Evolutionary conservation across 2,329 filamentous ascomycete genomes (phyloP), one percentile per base, ranked within the genome.

Genomic region (Ceratocystis ficicola): DNA sequence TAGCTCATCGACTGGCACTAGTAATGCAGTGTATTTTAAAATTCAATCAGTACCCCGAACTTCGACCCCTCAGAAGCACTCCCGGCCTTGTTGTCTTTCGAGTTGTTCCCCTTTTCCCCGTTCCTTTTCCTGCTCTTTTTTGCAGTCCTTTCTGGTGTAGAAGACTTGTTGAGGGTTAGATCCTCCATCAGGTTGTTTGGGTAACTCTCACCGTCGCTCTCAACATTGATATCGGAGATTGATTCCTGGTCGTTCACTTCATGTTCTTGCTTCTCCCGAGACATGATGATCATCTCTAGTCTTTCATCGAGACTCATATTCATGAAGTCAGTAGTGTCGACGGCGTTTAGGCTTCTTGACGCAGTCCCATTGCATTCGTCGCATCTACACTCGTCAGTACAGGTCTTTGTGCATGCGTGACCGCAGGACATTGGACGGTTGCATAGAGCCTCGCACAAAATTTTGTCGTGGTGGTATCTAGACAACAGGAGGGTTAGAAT

Each of bases 211-310:
- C 17, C 6, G 15, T 57, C 52, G 4, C 52, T 57, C 10, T 57
- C 22, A 10, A 57, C 52, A 30, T 57, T 10, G 1, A 30, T 22
- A 57, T 57, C 52, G 4, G 52, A 57, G 17, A 57, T 57, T 57
- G 22, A 28, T 15, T 57, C 52, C 17, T n/a, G 52, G 5, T 28
- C 22, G 52, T 57, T 57, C 3, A 57, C 25, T 30, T 57, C 22
- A 7, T 30, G 4, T 10, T 30, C 22, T 32, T 57, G 52, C 10
- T 57, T 12, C 52, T 57, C 52, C 10, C 52, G 52, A 15, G 52
- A 57, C 52, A n/a, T 57, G 12, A 57, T 57, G 12, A 57, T 57
- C 52, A 57, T 57, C 4, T 57, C 52, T n/a, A 57, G n/a, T 30
- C 52, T 28, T 57, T 57, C 52, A 15, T 57, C 52, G 3, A 57